Percentiles rank a stretch among this genome's conserved stretches.
Conservation (phyloP, 2,329 filamentous ascomycete genomes). For the Periconia sp. region DNA sequence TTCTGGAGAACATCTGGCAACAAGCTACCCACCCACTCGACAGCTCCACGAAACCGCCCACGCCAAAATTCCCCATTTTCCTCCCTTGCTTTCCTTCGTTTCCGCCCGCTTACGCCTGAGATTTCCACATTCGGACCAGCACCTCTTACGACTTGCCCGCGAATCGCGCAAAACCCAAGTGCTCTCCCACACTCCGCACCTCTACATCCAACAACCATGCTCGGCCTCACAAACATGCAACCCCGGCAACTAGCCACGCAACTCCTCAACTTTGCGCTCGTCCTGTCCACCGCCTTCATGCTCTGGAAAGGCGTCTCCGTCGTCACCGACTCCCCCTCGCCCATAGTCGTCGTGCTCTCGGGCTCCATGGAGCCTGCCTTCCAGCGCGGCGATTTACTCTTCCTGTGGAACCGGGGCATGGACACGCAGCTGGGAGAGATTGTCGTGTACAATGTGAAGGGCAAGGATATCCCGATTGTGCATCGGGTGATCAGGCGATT, state of each 20-base stretch:
- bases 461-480: slow-evolving; percentile 97
- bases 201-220: slow-evolving; percentile 33
- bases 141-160: not conserved
- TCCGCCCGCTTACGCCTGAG: no score
- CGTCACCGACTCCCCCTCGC: slow-evolving; percentile 67
- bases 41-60: slow-evolving; percentile 1
- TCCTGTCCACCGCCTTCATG: slow-evolving; percentile 92
- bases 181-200: not conserved
- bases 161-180: not conserved
- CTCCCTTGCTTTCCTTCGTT: no score
- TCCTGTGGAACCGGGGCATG: slow-evolving; percentile 74
- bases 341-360: slow-evolving; percentile 83
- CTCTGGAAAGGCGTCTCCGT: slow-evolving; percentile 87
- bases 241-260: slow-evolving; percentile 82
- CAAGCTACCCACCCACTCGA: slow-evolving; percentile 10
- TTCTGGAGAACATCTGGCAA: slow-evolving; percentile 10
- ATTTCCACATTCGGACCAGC: not conserved
- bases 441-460: slow-evolving; percentile 83
- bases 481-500: slow-evolving; percentile 83
- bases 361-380: slow-evolving; percentile 87
- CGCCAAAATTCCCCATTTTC: slow-evolving; percentile 2
- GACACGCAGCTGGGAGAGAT: slow-evolving; percentile 74
- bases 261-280: slow-evolving; percentile 87
- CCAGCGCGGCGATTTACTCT: slow-evolving; percentile 76
- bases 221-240: slow-evolving; percentile 66